phyloP scores from a whole-genome alignment of 2,329 filamentous ascomycete species.

The Phialophora chinensis region DNA sequence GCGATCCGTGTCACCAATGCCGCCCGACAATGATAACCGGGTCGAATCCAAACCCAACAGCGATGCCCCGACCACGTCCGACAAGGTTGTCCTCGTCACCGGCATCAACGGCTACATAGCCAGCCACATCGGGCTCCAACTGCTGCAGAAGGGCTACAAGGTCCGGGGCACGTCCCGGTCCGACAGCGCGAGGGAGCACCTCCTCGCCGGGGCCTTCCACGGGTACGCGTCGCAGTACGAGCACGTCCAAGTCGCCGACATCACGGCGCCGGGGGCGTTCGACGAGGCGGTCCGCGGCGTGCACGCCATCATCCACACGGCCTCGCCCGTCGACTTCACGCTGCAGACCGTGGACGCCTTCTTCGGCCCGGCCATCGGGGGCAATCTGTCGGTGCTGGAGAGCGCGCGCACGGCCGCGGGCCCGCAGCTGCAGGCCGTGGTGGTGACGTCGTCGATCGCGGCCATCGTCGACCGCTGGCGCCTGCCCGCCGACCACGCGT shows the following conservation, averaged over 20 bases:
- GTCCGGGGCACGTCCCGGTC: conserved; percentile 50
- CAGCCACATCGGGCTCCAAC: conserved; percentile 45
- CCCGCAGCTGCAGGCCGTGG: conserved; percentile 35
- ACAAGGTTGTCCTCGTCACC: conserved; percentile 45
- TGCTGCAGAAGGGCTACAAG: conserved; percentile 48
- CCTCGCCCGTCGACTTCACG: conserved; percentile 36
- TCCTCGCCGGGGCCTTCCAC: conserved; percentile 41
- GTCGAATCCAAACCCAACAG: background rate
- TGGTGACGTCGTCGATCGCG: conserved; percentile 39
- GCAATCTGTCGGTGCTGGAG: conserved; percentile 36
- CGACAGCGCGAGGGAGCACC: conserved; percentile 24
- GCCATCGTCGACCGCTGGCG: conserved; percentile 37
- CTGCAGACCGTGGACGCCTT: conserved; percentile 37
- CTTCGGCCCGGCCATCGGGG: conserved; percentile 38
- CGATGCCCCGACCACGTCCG: background rate
- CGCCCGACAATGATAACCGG: background rate
- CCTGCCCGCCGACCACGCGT: conserved; percentile 38
- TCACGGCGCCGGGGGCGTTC: conserved; percentile 46
- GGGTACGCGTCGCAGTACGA: conserved; percentile 45
- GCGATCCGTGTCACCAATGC: conserved; percentile 24
- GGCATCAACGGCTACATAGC: conserved; percentile 53
- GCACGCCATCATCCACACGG: conserved; percentile 37
- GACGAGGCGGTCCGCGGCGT: conserved; percentile 46
- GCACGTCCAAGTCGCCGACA: conserved; percentile 46
- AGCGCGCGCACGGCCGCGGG: conserved; percentile 30